Evolutionary conservation across 2,329 filamentous ascomycete species (phyloP), one percentile per base, ranked within the genome.

Genomic region (Didymella segeticola): DNA sequence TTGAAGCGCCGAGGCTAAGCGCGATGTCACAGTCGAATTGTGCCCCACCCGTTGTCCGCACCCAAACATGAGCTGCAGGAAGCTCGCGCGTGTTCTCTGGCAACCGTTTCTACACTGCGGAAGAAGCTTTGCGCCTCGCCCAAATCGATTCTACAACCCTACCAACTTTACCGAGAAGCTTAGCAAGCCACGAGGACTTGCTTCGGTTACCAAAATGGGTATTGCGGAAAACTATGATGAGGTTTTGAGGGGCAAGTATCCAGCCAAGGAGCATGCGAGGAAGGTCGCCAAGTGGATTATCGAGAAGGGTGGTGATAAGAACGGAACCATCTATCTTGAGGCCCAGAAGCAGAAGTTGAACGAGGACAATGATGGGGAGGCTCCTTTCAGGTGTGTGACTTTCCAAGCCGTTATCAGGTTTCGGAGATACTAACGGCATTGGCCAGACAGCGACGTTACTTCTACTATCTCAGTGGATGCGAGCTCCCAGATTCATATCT

Each of bases 401-500:
- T 9, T n/a, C n/a, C 5, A 26, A 12, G 11, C 29, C 3, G 19
- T 22, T 41, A 15, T 12, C 15, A 23, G 39, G 22, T 33, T 30
- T 22, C 23, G 20, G 20, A 15, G 36, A 42, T 15, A 27, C 30
- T 53, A 8, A 42, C 39, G 19, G 15, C 20, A 6, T 17, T 10
- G 8, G 10, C n/a, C 63, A 92, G 91, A 61, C 93, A 97, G 77
- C 90, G 93, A 59, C 88, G 95, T 49, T 90, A 87, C 75, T 99
- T 99, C 79, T 97, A 90, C 84, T 99, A 99, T 77, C 82, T 98
- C 37, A 93, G 91, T 20, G 95, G 95, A 64, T 96, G 87, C 70
- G 83, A 87, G 58, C 82, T 96, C 25, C 84, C 93, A 54, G 92
- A 97, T 75, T 89, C 89, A 67, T 87, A 88, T 71, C 84, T 91